Conservation (phyloP, 495 filamentous ascomycete species). For the Aspergillus sclerotioniger region DNA sequence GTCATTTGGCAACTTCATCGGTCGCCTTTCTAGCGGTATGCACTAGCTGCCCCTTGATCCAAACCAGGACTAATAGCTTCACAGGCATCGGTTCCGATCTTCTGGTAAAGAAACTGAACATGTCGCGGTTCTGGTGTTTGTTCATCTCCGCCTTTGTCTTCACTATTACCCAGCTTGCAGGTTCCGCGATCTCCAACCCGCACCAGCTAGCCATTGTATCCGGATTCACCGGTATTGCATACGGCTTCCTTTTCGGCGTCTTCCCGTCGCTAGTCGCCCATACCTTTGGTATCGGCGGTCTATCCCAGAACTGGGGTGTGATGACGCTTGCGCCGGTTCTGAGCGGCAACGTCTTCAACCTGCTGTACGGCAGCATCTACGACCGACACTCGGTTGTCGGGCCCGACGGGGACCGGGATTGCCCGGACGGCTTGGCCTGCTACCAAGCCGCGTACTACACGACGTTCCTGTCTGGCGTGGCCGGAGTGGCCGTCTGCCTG, state of each 20-base stretch:
- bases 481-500: constrained; percentile 67
- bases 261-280: constrained; percentile 91
- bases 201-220: constrained; percentile 76
- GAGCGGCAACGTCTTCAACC: constrained; percentile 86
- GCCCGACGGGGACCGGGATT: constrained; percentile 67
- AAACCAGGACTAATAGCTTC: background rate
- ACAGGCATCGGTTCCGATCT: constrained; percentile 86
- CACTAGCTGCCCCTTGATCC: background rate
- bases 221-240: constrained; percentile 78
- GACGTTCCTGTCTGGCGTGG: constrained; percentile 71
- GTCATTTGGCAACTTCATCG: constrained; percentile 79
- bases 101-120: constrained; percentile 72
- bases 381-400: constrained; percentile 73
- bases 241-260: constrained; percentile 93
- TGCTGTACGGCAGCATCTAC: constrained; percentile 75
- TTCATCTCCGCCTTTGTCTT: constrained; percentile 76
- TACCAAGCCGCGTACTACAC: constrained; percentile 79
- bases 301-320: constrained; percentile 89
- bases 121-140: constrained; percentile 86
- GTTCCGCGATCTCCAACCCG: constrained; percentile 76
- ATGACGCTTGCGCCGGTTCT: constrained; percentile 88
- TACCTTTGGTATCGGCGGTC: constrained; percentile 84
- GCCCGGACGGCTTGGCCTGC: constrained; percentile 74
- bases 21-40: constrained; percentile 73
- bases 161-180: constrained; percentile 74